Percentiles rank a stretch among this genome's conserved stretches.
Conservation (phyloP, 208 protist species). For the Leishmania gerbilli region DNA sequence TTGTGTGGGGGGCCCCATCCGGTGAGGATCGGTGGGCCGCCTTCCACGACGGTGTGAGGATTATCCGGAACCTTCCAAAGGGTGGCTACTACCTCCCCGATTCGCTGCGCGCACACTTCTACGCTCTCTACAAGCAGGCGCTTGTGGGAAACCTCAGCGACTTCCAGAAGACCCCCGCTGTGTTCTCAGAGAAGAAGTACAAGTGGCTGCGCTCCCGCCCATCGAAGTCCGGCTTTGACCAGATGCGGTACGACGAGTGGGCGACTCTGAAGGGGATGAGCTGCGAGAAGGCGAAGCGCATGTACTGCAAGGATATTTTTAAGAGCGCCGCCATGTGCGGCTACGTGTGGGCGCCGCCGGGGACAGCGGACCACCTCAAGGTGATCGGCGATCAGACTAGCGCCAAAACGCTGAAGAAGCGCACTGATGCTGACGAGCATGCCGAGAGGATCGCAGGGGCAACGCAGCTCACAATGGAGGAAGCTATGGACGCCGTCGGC, state of each 20-base stretch:
- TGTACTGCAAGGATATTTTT: constrained; percentile 60
- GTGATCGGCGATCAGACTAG: constrained; percentile 36
- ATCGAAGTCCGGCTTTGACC: constrained; percentile 32
- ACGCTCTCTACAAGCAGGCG: constrained; percentile 88
- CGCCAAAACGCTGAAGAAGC: constrained; percentile 28
- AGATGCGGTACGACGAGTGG: constrained; percentile 79
- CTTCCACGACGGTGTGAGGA: constrained; percentile 58
- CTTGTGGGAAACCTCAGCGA: constrained; percentile 76
- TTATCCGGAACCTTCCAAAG: constrained; percentile 59
- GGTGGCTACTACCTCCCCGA: constrained; percentile 70
- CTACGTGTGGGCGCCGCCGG: constrained; percentile 43
- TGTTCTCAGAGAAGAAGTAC: constrained; percentile 23
- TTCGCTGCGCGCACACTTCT: constrained; percentile 80
- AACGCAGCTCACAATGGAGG: background rate
- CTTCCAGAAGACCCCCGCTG: constrained; percentile 62
- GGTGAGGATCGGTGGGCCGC: constrained; percentile 38
- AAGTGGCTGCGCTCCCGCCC: constrained; percentile 76
- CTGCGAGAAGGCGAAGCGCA: constrained; percentile 69
- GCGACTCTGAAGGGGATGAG: constrained; percentile 76
- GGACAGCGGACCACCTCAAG: constrained; percentile 36
- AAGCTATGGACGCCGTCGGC: constrained; percentile 9
- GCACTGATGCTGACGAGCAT: constrained; percentile 1
- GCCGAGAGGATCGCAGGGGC: constrained; percentile 4
- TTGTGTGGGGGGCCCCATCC: constrained; percentile 28
- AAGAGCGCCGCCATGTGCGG: constrained; percentile 28